A percentile compares a stretch with the other conserved stretches of the same genome.
phyloP scores from a whole-genome alignment of 345 rosid genomes.

The Populus simonii region DNA sequence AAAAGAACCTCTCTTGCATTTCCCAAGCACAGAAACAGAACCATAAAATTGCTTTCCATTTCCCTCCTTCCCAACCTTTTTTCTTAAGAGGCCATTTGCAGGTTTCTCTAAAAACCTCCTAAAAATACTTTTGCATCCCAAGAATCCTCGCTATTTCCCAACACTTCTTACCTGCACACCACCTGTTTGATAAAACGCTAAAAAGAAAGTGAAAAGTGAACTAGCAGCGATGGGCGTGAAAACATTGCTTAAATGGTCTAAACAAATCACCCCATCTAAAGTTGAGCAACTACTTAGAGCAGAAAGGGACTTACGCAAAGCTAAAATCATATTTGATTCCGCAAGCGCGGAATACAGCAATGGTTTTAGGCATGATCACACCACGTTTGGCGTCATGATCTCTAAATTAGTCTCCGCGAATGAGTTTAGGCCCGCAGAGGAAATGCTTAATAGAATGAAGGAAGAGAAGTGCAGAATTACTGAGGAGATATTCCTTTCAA shows the following conservation, averaged over 20 bases:
- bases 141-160: accelerated
- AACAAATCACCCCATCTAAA: slow-evolving; percentile 8
- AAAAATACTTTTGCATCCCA: neutral
- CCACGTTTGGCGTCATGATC: slow-evolving; percentile 56
- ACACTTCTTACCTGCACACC: neutral
- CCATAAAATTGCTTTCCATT: neutral
- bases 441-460: slow-evolving; percentile 67
- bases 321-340: slow-evolving; percentile 55
- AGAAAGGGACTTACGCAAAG: slow-evolving; percentile 58
- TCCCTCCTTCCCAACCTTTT: neutral
- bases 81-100: neutral
- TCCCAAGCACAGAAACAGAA: neutral
- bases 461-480: slow-evolving; percentile 47
- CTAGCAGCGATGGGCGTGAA: neutral
- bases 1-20: neutral
- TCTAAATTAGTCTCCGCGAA: slow-evolving; percentile 64
- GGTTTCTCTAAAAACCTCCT: neutral
- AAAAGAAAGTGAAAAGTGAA: neutral
- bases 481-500: slow-evolving; percentile 58
- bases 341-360: slow-evolving; percentile 70
- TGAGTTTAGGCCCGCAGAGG: slow-evolving; percentile 64
- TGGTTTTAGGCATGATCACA: slow-evolving; percentile 59
- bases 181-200: neutral
- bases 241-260: slow-evolving; percentile 16
- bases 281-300: slow-evolving; percentile 57